Evolutionary conservation across 495 filamentous ascomycete species (phyloP), one percentile per base, ranked within the genome.

Genomic region (Talaromyces ruber): DNA sequence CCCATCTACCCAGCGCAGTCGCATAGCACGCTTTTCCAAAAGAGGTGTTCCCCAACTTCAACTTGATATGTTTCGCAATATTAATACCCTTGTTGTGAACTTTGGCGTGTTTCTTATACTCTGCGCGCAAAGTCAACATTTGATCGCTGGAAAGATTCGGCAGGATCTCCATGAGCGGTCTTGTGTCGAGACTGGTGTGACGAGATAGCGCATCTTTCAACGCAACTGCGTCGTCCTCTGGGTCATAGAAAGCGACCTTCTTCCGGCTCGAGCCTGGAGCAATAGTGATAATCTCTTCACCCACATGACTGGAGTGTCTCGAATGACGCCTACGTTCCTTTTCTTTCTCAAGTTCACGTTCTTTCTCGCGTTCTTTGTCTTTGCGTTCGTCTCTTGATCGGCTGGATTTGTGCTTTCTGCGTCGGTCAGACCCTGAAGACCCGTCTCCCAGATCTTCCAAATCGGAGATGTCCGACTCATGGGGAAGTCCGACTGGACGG

Each of bases 61-160:
- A 65, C 58, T 94, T 93, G 69, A 98, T 90, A 77, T 98, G 94
- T 72, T 98, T 98, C 60, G 94, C 90, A 56, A 98, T 83, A 74
- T 97, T 98, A 66, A 98, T 90, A 26, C 92, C 91, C 65, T 90
- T 91, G 59, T 84, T 85, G 62, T 88, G 85, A 58, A 86, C 84
- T 68, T 92, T 93, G 66, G 93, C 91, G 45, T 91, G 84, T 39
- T 84, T 84, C 72, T 97, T 97, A 79, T 98, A 98, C 71, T 96
- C 92, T 28, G 79, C 77, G 6, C 93, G 86, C 26, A 98, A 81
- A 59, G 89, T 82, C 66, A 96, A 79, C 52, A 98, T 82, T 65
- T 98, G 91, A 64, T 93, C 91, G 68, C 91, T 88, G 8, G 88
- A 87, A 56, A 98, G 79, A 6, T 83, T 83, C 4, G 94, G 95